Base-by-base conservation (phyloP, 345 rosid species). In the Kandelia obovata region DNA sequence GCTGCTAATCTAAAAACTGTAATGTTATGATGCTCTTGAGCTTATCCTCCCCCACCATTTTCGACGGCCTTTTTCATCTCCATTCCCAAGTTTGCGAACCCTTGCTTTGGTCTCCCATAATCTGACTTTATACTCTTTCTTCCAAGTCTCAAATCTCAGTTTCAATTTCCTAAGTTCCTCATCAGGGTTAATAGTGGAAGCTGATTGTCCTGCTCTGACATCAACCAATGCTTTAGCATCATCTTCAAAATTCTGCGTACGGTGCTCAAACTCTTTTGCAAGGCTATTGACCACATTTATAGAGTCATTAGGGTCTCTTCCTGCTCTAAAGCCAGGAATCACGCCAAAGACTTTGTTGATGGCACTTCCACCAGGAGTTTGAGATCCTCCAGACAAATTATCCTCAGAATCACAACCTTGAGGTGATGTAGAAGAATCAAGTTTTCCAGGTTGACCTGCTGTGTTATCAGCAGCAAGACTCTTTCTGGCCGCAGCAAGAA, bases 1-100 rank as follows among this genome's bases (percentile, higher is more conserved):
- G 0, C 21, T 34, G 26, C 65, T 35, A 31, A 61, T 69, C 49
- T 69, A 64, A 65, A 34, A 65, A 21, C 23, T 58, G 20, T 26
- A 19, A 63, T 39, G 31, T 37, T 35, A 53, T 10, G 31, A 32
- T 4, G 60, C 75, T 69, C 66, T 64, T 25, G 73, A 23, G 65
- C 87, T 79, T 65, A 82, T 57, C 83, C 80, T 87, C 16, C 82
- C 96, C 98, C 97, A 95, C 99, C 99, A 95, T 74, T 78, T 92
- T 59, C 96, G 78, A 55, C 89, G 87, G 68, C 76, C 66, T 79
- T 77, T 88, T 4, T 87, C 84, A 53, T 67, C 79, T 20, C 72
- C 32, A 66, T 65, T 71, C 47, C 87, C 80, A 31, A 67, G 81
- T 76, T 86, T 91, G 68, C 78, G 85, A 53, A 92, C 81, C 81